Evolutionary conservation across 805 yeast species (phyloP).

Genomic region (Wickerhamomyces tratensis): DNA sequence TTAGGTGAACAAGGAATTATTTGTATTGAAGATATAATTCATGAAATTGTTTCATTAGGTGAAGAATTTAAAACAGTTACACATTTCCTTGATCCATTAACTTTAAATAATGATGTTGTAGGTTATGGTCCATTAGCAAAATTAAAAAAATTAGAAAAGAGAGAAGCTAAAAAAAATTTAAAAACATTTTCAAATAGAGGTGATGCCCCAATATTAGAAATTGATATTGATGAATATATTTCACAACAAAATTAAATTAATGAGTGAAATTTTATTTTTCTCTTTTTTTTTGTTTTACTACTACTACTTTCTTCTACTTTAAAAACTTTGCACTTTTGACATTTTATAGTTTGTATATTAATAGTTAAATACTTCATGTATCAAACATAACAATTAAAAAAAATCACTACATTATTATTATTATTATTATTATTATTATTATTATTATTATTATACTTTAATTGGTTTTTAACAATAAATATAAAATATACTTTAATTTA

Average conservation of each 20-base stretch:
- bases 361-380: too few relatives aligned
- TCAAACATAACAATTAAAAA: too few relatives aligned
- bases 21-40: constrained; percentile 75
- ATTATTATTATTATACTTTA: too few relatives aligned
- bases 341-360: too few relatives aligned
- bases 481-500: too few relatives aligned
- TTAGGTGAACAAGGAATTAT: constrained; percentile 62
- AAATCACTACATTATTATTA: too few relatives aligned
- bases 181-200: constrained; percentile 48
- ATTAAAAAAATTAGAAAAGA: constrained; percentile 51
- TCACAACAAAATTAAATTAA: constrained; percentile 47
- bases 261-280: too few relatives aligned
- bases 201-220: constrained; percentile 55
- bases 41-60: constrained; percentile 56
- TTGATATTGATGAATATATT: constrained; percentile 64
- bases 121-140: constrained; percentile 72
- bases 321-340: too few relatives aligned
- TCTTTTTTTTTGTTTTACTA: too few relatives aligned
- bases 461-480: too few relatives aligned
- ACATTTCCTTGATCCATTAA: constrained; percentile 62
- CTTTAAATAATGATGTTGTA: constrained; percentile 55
- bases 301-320: too few relatives aligned
- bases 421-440: too few relatives aligned
- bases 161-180: constrained; percentile 34
- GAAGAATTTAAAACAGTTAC: constrained; percentile 52